phyloP scores from a whole-genome alignment of 208 protist genomes.

The Leishmania arabica region DNA sequence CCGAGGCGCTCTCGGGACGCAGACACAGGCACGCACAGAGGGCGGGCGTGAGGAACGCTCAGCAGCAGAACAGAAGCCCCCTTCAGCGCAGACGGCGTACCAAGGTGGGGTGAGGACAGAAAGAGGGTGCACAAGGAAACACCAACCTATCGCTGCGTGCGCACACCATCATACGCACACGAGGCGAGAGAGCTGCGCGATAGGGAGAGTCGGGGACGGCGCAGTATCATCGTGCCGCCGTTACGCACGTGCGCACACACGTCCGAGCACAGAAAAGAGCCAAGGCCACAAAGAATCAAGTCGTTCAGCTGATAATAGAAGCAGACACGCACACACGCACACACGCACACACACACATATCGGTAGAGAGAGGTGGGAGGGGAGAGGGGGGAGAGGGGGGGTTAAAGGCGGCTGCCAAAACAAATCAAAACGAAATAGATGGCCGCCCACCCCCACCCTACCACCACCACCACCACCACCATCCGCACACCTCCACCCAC shows the following conservation, averaged over 20 bases:
- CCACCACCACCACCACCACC: too few relatives aligned
- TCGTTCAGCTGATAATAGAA: constrained; percentile 6
- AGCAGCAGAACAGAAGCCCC: background rate
- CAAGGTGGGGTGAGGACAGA: background rate
- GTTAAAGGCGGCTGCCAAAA: background rate
- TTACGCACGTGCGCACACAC: constrained; percentile 3
- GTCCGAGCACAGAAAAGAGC: background rate
- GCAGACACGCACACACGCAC: background rate
- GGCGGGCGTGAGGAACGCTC: background rate
- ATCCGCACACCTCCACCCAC: too few relatives aligned
- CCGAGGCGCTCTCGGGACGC: background rate
- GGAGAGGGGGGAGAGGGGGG: background rate
- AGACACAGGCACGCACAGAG: background rate
- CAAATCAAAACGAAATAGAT: background rate
- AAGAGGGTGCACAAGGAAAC: background rate
- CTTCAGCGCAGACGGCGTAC: background rate
- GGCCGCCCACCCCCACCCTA: background rate
- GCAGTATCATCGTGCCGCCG: background rate
- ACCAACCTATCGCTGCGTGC: background rate
- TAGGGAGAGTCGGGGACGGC: background rate
- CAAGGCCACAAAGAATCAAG: background rate
- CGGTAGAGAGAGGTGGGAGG: background rate
- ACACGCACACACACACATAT: constrained; percentile 3
- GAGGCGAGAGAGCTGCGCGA: background rate
- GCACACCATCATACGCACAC: background rate